These are phyloP conservation scores for Fusarium sp. DNA, from an alignment of 2,329 filamentous ascomycete species.

Conservation along the genomic window DNA sequence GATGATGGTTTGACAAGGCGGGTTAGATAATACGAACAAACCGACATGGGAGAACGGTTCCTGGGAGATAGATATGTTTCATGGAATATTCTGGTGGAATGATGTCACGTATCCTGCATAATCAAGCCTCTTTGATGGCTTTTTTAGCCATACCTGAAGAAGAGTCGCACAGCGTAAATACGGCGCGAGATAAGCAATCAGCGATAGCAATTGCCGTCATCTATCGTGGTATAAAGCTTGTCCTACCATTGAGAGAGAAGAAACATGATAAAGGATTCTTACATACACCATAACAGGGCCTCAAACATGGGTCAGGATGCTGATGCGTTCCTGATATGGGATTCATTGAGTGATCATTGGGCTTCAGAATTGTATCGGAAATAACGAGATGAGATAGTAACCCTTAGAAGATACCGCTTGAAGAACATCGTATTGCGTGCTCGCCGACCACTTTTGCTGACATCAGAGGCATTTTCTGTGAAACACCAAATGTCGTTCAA, in stretches of 20 bases:
- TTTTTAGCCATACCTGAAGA: neutral
- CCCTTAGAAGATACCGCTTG: neutral
- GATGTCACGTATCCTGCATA: neutral
- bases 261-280: neutral
- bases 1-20: neutral
- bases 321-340: fast-evolving
- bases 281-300: neutral
- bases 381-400: neutral
- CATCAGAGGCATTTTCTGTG: neutral
- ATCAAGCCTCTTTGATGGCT: neutral
- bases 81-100: neutral
- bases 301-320: neutral
- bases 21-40: neutral
- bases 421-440: neutral
- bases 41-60: neutral
- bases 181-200: neutral
- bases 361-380: neutral
- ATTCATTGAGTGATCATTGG: fast-evolving
- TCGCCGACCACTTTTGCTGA: neutral
- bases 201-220: neutral
- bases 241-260: neutral
- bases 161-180: neutral
- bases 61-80: neutral
- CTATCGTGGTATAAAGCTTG: neutral
- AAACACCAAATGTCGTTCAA: neutral